Evolutionary conservation across 257 asterid genomes (phyloP), one percentile per base, ranked within the genome.

Genomic region (Capsicum baccatum): DNA sequence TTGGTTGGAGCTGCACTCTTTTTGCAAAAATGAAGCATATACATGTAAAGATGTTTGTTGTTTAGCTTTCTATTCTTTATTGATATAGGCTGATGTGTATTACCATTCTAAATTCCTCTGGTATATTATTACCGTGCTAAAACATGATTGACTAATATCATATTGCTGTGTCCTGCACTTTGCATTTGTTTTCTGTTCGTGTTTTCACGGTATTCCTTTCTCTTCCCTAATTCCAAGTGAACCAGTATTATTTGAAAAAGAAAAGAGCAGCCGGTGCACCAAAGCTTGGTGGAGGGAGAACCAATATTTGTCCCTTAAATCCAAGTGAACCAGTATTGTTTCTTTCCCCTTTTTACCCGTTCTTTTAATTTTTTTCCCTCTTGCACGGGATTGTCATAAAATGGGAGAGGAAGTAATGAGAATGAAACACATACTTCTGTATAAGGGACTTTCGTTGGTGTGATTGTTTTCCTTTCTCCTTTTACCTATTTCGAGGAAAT

Each of bases 1-100:
- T 91, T 97, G 76, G 99, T 97, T 86, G 98, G 97, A 71, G 93
- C 98, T 42, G 97, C 92, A 0, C 89, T 97, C 79, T 89, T 92
- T 74, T 86, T 97, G 58, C 98, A 91, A 82, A 89, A 91, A 78
- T 95, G 90, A 91, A 87, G 64, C 33, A 42, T 0, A 62, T 9
- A 59, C 50, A 5, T 26, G 84, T 82, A 67, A 82, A 66, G 64
- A 13, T 78, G 82, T 14, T 26, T 76, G 59, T 76, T 2, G 33
- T 76, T 33, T 54, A 78, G 82, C 50, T 26, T 54, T 26, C 64
- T 78, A 54, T 78, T 78, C 64, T 54, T 78, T 33, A 78, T 54
- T 78, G 82, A 15, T 78, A 54, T 74, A 76, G 63, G 21, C 63
- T 78, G 21, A 78, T 33, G 63, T 9, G 50, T 54, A 78, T 78